These are phyloP conservation scores for Eimeria necatrix DNA, from an alignment of 169 alveolate genomes.

Conservation along the genomic window DNA sequence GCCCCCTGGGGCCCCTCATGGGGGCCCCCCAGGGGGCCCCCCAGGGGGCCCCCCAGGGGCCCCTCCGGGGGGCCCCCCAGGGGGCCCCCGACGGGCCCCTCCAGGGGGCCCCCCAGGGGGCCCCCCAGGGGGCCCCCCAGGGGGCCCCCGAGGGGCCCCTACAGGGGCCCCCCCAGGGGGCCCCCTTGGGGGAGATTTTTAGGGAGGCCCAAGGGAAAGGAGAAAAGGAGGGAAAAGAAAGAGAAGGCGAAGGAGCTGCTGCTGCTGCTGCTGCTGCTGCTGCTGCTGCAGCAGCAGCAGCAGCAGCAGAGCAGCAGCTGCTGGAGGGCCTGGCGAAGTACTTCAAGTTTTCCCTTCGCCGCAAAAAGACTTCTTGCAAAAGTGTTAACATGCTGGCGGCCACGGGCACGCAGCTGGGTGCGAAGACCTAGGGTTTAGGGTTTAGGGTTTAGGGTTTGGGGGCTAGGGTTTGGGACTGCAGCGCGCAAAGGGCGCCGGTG, in stretches of 20 bases:
- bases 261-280: not conserved
- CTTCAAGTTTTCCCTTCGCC: not conserved
- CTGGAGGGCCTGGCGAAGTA: not conserved
- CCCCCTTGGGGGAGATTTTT: too few species aligned
- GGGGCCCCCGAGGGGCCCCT: too few species aligned
- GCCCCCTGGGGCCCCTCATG: too few species aligned
- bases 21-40: too few species aligned
- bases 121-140: too few species aligned
- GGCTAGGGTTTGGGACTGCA: not conserved
- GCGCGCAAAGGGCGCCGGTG: not conserved
- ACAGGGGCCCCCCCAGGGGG: too few species aligned
- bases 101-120: too few species aligned
- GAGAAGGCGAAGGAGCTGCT: not conserved
- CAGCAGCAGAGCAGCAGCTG: not conserved
- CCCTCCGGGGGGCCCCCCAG: too few species aligned
- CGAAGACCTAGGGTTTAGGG: not conserved
- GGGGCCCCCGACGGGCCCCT: too few species aligned
- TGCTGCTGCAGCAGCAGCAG: not conserved
- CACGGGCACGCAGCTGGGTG: slow-evolving; percentile 42
- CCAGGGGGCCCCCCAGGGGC: too few species aligned
- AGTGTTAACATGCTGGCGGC: slow-evolving; percentile 16
- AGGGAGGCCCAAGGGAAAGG: not conserved
- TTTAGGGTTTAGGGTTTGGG: not conserved
- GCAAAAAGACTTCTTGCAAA: slow-evolving; percentile 9
- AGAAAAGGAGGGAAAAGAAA: not conserved